Conservation (phyloP, 2,329 filamentous ascomycete species). For the Annulohypoxylon truncatum region DNA sequence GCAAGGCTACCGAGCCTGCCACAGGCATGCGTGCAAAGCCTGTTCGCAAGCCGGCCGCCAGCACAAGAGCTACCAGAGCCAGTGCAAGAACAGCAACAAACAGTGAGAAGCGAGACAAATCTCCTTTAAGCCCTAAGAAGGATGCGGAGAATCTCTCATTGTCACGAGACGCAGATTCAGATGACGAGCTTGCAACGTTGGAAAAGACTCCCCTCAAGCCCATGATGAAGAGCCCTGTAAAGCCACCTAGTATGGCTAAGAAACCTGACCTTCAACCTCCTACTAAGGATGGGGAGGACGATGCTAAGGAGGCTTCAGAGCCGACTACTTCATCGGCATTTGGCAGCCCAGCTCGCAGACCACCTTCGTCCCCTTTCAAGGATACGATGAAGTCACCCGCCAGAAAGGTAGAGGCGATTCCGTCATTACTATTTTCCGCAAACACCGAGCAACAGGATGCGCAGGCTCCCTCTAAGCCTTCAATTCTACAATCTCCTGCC, state of each 20-base stretch:
- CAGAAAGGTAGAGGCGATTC: conserved; percentile 61
- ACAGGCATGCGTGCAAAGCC: conserved; percentile 59
- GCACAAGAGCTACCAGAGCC: conserved; percentile 52
- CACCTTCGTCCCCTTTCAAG: conserved; percentile 64
- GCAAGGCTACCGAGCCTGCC: conserved; percentile 50
- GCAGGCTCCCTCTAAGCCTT: conserved; percentile 60
- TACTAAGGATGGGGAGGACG: conserved; percentile 45
- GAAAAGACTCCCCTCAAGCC: conserved; percentile 64
- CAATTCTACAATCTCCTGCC: conserved; percentile 64
- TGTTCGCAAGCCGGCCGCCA: conserved; percentile 59
- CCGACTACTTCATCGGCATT: conserved; percentile 54
- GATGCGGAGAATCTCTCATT: conserved; percentile 65
- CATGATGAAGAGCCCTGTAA: conserved; percentile 67
- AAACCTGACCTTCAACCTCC: conserved; percentile 51
- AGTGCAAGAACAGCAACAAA: conserved; percentile 50
- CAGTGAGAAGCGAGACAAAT: conserved; percentile 55
- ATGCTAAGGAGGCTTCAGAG: conserved; percentile 52
- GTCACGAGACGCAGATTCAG: conserved; percentile 61
- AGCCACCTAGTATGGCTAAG: conserved; percentile 56
- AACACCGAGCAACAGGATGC: conserved; percentile 48
- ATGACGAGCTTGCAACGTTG: conserved; percentile 68
- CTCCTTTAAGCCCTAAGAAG: conserved; percentile 73
- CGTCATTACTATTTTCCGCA: conserved; percentile 46
- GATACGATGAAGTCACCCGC: conserved; percentile 68
- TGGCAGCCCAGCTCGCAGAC: conserved; percentile 67